Evolutionary conservation across 345 rosid species (phyloP).

Genomic region (Eutrema heterophyllum): DNA sequence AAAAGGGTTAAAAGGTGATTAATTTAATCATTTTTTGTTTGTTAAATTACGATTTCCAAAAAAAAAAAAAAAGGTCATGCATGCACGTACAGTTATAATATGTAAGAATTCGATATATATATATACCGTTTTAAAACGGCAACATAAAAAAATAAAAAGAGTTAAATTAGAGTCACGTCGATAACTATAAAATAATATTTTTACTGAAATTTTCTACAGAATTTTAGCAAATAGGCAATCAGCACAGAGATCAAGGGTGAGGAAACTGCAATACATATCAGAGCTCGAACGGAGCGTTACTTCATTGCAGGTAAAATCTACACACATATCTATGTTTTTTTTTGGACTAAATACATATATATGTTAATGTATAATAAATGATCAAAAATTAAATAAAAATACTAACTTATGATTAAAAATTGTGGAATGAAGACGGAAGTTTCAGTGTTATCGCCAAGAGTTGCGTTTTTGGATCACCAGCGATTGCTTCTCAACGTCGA

Average conservation of each 20-base stretch:
- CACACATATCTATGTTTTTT: background rate
- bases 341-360: no score
- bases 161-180: constrained; percentile 60
- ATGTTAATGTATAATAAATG: background rate
- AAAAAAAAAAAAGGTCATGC: constrained; percentile 34
- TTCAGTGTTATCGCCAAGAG: constrained; percentile 84
- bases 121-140: background rate
- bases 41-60: constrained; percentile 47
- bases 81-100: constrained; percentile 62
- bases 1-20: constrained; percentile 86
- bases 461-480: constrained; percentile 85
- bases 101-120: constrained; percentile 44
- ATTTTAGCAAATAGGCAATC: constrained; percentile 90
- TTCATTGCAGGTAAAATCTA: constrained; percentile 57
- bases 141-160: constrained; percentile 45
- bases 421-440: constrained; percentile 61
- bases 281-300: constrained; percentile 91
- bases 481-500: constrained; percentile 82
- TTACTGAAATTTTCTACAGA: background rate
- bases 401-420: constrained; percentile 27
- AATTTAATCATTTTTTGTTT: background rate
- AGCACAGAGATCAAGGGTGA: constrained; percentile 90
- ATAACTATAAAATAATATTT: constrained; percentile 39
- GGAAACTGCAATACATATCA: constrained; percentile 88
- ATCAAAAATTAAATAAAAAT: constrained; percentile 13